Percentiles rank a stretch among this genome's conserved stretches.
These are phyloP conservation scores for Ramularia endophylla DNA, from an alignment of 2,329 filamentous ascomycete genomes.

Conservation along the genomic window DNA sequence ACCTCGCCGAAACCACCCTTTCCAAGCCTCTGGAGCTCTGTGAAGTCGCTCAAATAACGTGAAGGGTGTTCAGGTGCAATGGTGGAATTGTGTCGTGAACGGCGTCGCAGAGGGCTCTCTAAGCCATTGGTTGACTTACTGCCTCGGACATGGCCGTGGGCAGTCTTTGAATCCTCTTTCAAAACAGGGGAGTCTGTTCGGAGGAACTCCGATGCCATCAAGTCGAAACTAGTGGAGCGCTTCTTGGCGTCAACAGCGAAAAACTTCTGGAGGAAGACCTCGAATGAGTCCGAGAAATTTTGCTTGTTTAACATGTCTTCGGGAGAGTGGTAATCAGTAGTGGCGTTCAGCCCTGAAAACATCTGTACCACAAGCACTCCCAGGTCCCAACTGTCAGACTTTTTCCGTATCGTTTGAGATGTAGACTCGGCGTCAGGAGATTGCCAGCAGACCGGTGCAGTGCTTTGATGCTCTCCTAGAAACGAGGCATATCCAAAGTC, in stretches of 20 bases:
- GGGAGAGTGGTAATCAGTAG: slow-evolving; percentile 73
- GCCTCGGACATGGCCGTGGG: not conserved
- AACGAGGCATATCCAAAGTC: slow-evolving; percentile 67
- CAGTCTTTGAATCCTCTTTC: slow-evolving; percentile 13
- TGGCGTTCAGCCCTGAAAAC: slow-evolving; percentile 76
- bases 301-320: slow-evolving; percentile 65
- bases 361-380: slow-evolving; percentile 90
- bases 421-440: slow-evolving; percentile 4
- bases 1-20: slow-evolving; percentile 96
- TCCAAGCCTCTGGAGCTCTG: slow-evolving; percentile 80
- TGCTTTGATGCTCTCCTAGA: slow-evolving; percentile 42
- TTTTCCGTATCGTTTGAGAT: slow-evolving; percentile 45
- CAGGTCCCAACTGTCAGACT: slow-evolving; percentile 93
- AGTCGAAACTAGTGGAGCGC: slow-evolving; percentile 72
- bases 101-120: slow-evolving; percentile 21
- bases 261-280: slow-evolving; percentile 74
- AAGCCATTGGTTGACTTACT: slow-evolving; percentile 19
- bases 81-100: slow-evolving; percentile 30
- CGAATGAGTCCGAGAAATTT: slow-evolving; percentile 65
- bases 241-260: slow-evolving; percentile 83
- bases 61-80: slow-evolving; percentile 44
- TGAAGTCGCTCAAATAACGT: slow-evolving; percentile 82
- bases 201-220: slow-evolving; percentile 54
- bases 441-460: slow-evolving; percentile 19
- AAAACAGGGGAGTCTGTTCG: slow-evolving; percentile 44